Percentiles rank a stretch among this genome's conserved stretches.
Conservation (phyloP, 495 filamentous ascomycete genomes). For the Penicillium malachiteum region DNA sequence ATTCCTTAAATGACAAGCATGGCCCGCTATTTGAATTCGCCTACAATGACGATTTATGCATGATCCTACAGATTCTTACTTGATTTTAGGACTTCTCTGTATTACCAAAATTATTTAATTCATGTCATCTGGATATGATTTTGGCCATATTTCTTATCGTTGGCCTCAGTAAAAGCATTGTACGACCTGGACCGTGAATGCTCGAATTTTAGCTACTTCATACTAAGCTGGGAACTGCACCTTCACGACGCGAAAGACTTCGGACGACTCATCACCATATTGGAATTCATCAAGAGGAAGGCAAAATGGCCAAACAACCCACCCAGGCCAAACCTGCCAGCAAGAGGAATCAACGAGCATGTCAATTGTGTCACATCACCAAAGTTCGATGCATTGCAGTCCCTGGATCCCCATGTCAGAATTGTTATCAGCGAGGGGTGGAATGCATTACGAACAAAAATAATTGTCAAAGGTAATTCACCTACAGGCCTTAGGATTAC, state of each 20-base stretch:
- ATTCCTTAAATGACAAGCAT: background rate
- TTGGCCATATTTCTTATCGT: background rate
- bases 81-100: background rate
- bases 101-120: too few relatives aligned
- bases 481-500: too few relatives aligned
- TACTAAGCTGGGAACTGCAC: background rate
- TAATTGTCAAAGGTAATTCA: constrained; percentile 2
- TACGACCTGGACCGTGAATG: background rate
- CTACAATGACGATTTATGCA: background rate
- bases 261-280: background rate
- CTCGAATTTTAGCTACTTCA: too few relatives aligned
- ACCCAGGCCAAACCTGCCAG: constrained; percentile 1
- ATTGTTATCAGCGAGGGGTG: constrained; percentile 9
- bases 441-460: constrained; percentile 7
- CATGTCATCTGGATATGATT: too few relatives aligned
- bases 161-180: background rate
- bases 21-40: background rate
- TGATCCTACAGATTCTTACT: background rate
- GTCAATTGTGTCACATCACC: constrained; percentile 10
- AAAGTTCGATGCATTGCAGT: constrained; percentile 14
- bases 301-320: constrained; percentile 1
- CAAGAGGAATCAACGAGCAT: constrained; percentile 6
- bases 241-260: background rate
- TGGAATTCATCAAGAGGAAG: background rate
- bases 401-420: constrained; percentile 12